These are phyloP conservation scores for Lobosporangium transversale DNA, from an alignment of 192 early-diverging fungal genomes.

Conservation along the genomic window DNA sequence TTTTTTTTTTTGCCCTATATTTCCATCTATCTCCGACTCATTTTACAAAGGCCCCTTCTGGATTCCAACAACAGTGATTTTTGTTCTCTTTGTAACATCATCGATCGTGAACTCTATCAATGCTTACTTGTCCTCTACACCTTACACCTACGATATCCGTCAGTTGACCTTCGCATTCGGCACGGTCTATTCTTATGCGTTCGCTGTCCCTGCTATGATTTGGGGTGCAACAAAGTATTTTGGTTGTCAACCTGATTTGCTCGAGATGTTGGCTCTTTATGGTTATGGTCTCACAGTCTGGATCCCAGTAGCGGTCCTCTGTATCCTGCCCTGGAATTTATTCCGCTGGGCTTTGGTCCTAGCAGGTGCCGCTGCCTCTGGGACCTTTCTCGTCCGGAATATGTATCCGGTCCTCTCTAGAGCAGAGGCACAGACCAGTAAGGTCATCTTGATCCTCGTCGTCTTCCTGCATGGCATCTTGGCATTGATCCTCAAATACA, in stretches of 20 bases:
- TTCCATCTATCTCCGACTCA: background rate
- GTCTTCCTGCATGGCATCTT: conserved; percentile 72
- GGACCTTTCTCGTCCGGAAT: conserved; percentile 70
- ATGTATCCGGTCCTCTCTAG: conserved; percentile 71
- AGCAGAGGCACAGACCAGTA: conserved; percentile 75
- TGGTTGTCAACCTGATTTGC: conserved; percentile 78
- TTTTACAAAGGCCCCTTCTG: conserved; percentile 86
- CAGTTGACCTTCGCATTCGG: conserved; percentile 83
- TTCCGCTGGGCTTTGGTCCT: conserved; percentile 84
- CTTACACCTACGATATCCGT: conserved; percentile 81
- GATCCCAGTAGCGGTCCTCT: conserved; percentile 90
- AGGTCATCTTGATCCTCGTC: conserved; percentile 72
- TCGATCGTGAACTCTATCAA: conserved; percentile 88
- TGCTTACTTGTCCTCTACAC: conserved; percentile 60
- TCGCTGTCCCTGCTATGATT: conserved; percentile 73
- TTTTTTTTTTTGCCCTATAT: background rate
- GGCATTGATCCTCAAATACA: conserved; percentile 82
- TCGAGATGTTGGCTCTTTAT: conserved; percentile 88
- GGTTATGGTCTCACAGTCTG: conserved; percentile 93
- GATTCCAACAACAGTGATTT: conserved; percentile 96
- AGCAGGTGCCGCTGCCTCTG: conserved; percentile 78
- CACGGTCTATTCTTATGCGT: conserved; percentile 86
- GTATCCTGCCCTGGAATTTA: conserved; percentile 80
- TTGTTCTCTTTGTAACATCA: conserved; percentile 91
- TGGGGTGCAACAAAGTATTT: conserved; percentile 89